A percentile compares a stretch with the other conserved stretches of the same genome.
phyloP scores from a whole-genome alignment of 192 early-diverging fungal genomes.

The Entomortierella parvispora region DNA sequence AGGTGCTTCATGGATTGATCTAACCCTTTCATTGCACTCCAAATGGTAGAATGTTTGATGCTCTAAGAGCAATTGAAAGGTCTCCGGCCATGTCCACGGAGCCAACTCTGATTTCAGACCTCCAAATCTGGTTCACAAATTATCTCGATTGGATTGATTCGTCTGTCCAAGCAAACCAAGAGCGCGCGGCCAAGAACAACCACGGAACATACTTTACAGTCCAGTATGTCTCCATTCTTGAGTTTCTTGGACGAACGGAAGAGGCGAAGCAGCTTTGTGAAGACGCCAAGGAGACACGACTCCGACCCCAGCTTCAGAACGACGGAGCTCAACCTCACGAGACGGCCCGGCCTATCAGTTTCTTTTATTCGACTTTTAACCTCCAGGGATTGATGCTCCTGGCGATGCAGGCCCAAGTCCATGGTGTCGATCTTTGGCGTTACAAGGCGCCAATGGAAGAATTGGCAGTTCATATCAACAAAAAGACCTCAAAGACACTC shows the following conservation, averaged over 20 bases:
- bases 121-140: constrained; percentile 50
- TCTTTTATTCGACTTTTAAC: constrained; percentile 65
- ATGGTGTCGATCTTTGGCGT: constrained; percentile 53
- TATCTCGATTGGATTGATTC: constrained; percentile 50
- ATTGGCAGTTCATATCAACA: constrained; percentile 12
- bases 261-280: constrained; percentile 37
- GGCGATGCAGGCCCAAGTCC: constrained; percentile 42
- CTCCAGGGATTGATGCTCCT: constrained; percentile 57
- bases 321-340: constrained; percentile 60
- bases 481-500: constrained; percentile 1
- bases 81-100: constrained; percentile 35
- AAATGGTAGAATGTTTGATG: constrained; percentile 51
- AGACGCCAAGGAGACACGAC: constrained; percentile 35
- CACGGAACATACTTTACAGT: constrained; percentile 68
- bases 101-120: constrained; percentile 30
- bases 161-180: constrained; percentile 40
- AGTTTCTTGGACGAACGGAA: constrained; percentile 55
- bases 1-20: too few species aligned
- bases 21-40: too few species aligned
- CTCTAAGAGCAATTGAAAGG: constrained; percentile 40
- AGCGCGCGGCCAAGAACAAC: constrained; percentile 55
- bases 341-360: constrained; percentile 54
- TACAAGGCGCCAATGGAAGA: constrained; percentile 35
- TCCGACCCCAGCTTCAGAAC: constrained; percentile 52
- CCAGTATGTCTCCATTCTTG: constrained; percentile 57